Base-by-base conservation (phyloP, 1,284 basidiomycete genomes). In the Austroboletus niveus region DNA sequence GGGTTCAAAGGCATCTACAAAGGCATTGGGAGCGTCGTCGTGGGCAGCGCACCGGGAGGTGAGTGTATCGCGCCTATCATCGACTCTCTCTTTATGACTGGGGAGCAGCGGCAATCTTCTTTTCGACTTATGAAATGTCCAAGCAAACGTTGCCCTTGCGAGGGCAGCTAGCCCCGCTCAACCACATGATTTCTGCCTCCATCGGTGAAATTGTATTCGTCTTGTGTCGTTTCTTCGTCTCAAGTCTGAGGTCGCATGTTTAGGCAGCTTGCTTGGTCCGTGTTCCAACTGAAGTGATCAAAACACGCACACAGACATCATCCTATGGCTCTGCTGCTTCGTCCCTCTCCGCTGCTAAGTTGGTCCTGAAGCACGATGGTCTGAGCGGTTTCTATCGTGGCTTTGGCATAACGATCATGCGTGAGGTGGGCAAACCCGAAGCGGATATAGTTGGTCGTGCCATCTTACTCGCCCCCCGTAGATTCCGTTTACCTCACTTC, bases 401-500 rank as follows among this genome's bases (percentile, higher is more conserved):
- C 0, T 94, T 89, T 61, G 84, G 83, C 1, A 84, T 82, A 49
- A 92, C 89, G 0, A 79, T 93, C 41, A 84, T 87, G 55, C 74
- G 89, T 61, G 91, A 92, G 75, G 87, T 87, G 51, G 53, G 77
- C 64, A n/a, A 27, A 43, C 8, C 20, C 27, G 31, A 2, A 14
- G 43, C 31, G 3, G 31, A 10, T 15, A 36, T 35, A 42, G 34
- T 5, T 7, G 27, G 27, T 8, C 8, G 5, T 17, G 12, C 24
- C 31, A 34, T 53, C 31, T 39, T 47, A 59, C 12, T 55, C 52
- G 27, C 41, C 22, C 55, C 40, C 11, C 4, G 38, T 40, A 96
- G 93, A 94, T 99, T 39, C 96, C 96, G 0, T 99, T 99, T 75
- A 97, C 96, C 1, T 96, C 94, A 11, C 77, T 99, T 24, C 97